These are phyloP conservation scores for Hypoxylon subgilvum DNA, from an alignment of 495 filamentous ascomycete species.

Conservation along the genomic window DNA sequence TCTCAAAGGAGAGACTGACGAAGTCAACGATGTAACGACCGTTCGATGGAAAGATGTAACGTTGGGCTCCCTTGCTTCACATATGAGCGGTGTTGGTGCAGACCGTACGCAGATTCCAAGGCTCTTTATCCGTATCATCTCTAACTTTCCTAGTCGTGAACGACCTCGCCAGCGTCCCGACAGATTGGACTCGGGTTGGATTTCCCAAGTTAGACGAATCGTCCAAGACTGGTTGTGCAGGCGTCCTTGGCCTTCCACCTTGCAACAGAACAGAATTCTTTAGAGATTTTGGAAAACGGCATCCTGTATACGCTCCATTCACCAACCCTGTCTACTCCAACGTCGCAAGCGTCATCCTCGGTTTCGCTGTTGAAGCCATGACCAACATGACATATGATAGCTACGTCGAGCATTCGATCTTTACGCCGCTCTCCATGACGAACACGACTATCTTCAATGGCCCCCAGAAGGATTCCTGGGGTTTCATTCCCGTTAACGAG, in stretches of 20 bases:
- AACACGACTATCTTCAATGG: conserved; percentile 44
- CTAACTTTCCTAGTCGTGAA: conserved; percentile 33
- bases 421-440: conserved; percentile 50
- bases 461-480: conserved; percentile 43
- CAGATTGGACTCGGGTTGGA: conserved; percentile 40
- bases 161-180: conserved; percentile 37
- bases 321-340: conserved; percentile 52
- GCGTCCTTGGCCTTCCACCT: conserved; percentile 36
- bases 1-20: conserved; percentile 36
- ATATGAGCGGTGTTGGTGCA: conserved; percentile 45
- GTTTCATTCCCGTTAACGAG: conserved; percentile 48
- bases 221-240: conserved; percentile 43
- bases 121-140: background rate
- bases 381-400: conserved; percentile 41
- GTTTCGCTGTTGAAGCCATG: conserved; percentile 46
- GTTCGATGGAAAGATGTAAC: conserved; percentile 50
- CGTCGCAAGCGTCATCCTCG: conserved; percentile 47
- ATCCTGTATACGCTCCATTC: conserved; percentile 46
- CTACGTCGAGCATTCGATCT: conserved; percentile 43
- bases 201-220: conserved; percentile 37
- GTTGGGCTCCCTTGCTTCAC: conserved; percentile 45
- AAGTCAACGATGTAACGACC: conserved; percentile 35
- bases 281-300: conserved; percentile 42
- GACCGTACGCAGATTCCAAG: conserved; percentile 39
- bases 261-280: conserved; percentile 47